Percentiles rank a stretch among this genome's conserved stretches.
Conservation (phyloP, 345 rosid species). For the Trapa incisa region DNA sequence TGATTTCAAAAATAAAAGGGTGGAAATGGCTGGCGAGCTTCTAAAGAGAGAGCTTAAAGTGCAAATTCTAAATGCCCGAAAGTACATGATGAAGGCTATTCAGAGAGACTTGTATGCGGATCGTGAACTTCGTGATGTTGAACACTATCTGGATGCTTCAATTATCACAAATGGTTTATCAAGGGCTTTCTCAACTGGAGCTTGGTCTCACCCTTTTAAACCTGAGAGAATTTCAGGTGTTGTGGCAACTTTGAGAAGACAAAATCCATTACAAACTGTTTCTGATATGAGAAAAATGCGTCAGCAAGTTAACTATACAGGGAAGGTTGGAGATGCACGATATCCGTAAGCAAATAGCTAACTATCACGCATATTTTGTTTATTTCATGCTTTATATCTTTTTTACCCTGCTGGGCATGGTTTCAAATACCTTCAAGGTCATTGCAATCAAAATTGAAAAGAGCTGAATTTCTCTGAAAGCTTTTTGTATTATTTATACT, state of each 20-base stretch:
- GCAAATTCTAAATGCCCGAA: conserved; percentile 64
- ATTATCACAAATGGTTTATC: conserved; percentile 75
- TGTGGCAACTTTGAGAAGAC: conserved; percentile 71
- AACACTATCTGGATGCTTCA: conserved; percentile 79
- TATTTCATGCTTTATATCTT: not conserved
- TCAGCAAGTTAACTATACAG: conserved; percentile 72
- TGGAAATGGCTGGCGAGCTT: conserved; percentile 77
- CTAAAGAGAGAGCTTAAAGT: conserved; percentile 75
- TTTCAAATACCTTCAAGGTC: not conserved
- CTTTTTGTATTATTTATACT: not conserved
- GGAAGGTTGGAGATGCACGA: conserved; percentile 97
- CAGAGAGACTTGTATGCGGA: conserved; percentile 72
- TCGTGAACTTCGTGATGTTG: conserved; percentile 43
- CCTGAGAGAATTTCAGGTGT: conserved; percentile 89
- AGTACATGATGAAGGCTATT: conserved; percentile 55
- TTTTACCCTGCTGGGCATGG: not conserved
- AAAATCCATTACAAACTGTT: conserved; percentile 78
- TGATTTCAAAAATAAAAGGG: conserved; percentile 72
- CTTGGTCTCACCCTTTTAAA: conserved; percentile 85
- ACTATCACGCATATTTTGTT: not conserved
- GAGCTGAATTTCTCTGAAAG: not conserved
- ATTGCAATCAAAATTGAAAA: not conserved
- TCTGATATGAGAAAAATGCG: conserved; percentile 76
- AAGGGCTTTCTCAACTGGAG: conserved; percentile 97
- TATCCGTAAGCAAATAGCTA: conserved; percentile 61